These are phyloP conservation scores for Psidium guajava DNA, from an alignment of 345 rosid species.

Conservation along the genomic window DNA sequence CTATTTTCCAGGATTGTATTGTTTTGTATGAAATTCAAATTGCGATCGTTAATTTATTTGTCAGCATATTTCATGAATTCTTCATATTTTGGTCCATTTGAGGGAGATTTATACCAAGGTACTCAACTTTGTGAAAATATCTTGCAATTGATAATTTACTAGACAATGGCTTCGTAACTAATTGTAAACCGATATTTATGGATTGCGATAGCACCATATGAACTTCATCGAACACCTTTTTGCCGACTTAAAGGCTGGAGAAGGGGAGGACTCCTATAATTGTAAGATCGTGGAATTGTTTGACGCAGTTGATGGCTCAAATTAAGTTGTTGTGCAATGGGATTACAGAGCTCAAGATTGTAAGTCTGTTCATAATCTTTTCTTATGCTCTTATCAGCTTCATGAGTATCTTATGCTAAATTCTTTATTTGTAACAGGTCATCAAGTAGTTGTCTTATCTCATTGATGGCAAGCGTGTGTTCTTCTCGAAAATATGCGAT, in stretches of 20 bases:
- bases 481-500: slow-evolving; percentile 40
- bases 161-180: not conserved
- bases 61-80: not conserved
- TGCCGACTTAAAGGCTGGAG: slow-evolving; percentile 26
- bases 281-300: slow-evolving; percentile 61
- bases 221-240: not conserved
- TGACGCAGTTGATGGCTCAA: slow-evolving; percentile 28
- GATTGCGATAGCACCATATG: not conserved
- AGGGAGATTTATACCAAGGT: not conserved
- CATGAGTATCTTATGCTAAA: not conserved
- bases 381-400: not conserved
- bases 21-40: too few species aligned
- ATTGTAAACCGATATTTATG: not conserved
- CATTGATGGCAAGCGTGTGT: slow-evolving; percentile 41
- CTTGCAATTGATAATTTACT: not conserved
- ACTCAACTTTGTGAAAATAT: not conserved
- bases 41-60: not conserved
- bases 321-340: slow-evolving; percentile 61
- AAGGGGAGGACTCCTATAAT: slow-evolving; percentile 24
- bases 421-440: slow-evolving; percentile 19
- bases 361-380: slow-evolving; percentile 10
- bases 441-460: slow-evolving; percentile 15
- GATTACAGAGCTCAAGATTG: slow-evolving; percentile 61
- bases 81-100: not conserved
- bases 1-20: too few species aligned